Base-by-base conservation (phyloP, 2,329 filamentous ascomycete species). In the Blastomyces percursus region DNA sequence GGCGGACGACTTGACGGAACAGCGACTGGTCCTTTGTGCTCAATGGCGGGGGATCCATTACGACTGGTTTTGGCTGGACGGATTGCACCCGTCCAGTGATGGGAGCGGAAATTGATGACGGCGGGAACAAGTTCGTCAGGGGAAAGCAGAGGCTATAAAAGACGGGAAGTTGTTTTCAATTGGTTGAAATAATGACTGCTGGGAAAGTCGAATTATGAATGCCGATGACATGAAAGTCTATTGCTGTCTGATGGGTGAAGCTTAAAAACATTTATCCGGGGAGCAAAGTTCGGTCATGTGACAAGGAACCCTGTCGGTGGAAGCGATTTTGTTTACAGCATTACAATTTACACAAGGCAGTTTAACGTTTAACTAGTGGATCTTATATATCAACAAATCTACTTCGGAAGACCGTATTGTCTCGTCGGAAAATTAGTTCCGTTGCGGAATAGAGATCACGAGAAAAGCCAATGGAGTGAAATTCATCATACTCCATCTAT, bases 1-100 rank as follows among this genome's bases (percentile, higher is more conserved):
- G 87, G 75, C 93, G 92, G 72, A 99, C 91, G 67, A 99, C 87
- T 74, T 92, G 90, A 67, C 91, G 88, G 78, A 99, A 99, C 79
- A 96, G 87, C 75, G 92, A 87, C 71, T 86, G 86, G 83, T 99
- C 94, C 80, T 97, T 97, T 72, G 91, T 86, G 69, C 73, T 76
- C 75, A 80, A 74, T 73, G 73, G 76, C 72, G 78, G 77, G 71
- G 75, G 75, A 73, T 42, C 54, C 54, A 57, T 57, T 6, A 27
- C 35, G n/a, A 27, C 42, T 38, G 35, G 12, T 35, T 27, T 27
- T 12, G 38, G 54, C 54, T 40, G 54, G 54, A 57, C 54, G 21
- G 54, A 8, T 16, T 56, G 14, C 21, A 42, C 19, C 54, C 32
- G 54, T 57, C 54, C 54, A 57, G 32, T 38, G 54, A 21, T 24